Conservation (phyloP, 768 basidiomycete species). For the Dioszegia hungarica region DNA sequence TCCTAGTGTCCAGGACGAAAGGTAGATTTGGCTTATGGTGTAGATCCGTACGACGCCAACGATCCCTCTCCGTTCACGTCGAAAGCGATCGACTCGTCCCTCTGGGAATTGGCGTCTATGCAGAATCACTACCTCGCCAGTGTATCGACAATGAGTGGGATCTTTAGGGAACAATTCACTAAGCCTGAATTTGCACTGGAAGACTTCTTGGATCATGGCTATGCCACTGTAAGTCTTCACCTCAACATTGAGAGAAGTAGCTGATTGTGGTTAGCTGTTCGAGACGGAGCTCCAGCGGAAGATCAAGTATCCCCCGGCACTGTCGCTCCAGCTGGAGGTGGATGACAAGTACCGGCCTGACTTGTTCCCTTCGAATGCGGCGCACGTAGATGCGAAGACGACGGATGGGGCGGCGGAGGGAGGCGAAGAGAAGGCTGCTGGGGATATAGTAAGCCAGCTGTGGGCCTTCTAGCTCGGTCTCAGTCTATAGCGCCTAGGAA, state of each 20-base stretch:
- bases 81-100: slow-evolving; percentile 73
- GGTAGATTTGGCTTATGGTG: background rate
- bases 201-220: slow-evolving; percentile 84
- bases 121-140: slow-evolving; percentile 75
- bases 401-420: background rate
- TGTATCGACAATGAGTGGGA: slow-evolving; percentile 78
- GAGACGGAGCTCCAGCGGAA: slow-evolving; percentile 75
- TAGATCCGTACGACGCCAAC: slow-evolving; percentile 63
- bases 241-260: background rate
- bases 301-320: slow-evolving; percentile 70
- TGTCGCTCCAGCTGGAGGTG: slow-evolving; percentile 48
- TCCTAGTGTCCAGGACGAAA: background rate
- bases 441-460: slow-evolving; percentile 13
- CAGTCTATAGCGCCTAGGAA: background rate
- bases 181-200: slow-evolving; percentile 86
- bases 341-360: background rate
- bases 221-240: slow-evolving; percentile 47
- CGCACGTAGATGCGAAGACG: background rate
- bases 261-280: slow-evolving; percentile 55
- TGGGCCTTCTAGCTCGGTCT: slow-evolving; percentile 11
- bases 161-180: slow-evolving; percentile 86
- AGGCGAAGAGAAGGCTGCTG: background rate
- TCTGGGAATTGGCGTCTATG: slow-evolving; percentile 87
- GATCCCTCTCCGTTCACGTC: slow-evolving; percentile 73
- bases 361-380: background rate